phyloP scores from a whole-genome alignment of 2,329 filamentous ascomycete genomes.

The Xylaria hypoxylon region DNA sequence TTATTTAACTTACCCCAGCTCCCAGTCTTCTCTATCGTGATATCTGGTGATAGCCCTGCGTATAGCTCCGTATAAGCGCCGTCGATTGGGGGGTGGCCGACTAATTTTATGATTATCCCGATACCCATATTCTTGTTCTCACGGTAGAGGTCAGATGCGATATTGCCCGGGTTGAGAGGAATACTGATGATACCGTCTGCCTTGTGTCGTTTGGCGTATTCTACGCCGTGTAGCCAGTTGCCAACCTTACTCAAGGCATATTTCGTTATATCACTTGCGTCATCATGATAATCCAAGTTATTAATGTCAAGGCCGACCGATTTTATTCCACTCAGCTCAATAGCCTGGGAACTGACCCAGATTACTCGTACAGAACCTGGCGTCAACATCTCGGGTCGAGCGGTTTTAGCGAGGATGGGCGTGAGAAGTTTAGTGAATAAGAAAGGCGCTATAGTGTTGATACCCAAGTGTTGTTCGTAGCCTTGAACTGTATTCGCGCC shows the following conservation, averaged over 20 bases:
- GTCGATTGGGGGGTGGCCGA: slow-evolving; percentile 38
- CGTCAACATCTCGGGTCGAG: slow-evolving; percentile 3
- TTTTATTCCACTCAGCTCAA: slow-evolving; percentile 22
- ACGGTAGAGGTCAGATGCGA: slow-evolving; percentile 46
- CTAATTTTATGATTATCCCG: slow-evolving; percentile 13
- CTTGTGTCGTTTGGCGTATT: slow-evolving; percentile 43
- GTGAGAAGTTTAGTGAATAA: slow-evolving; percentile 44
- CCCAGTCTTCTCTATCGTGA: slow-evolving; percentile 50
- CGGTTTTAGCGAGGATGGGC: slow-evolving; percentile 38
- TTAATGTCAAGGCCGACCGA: slow-evolving; percentile 1
- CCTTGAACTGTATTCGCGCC: slow-evolving; percentile 48
- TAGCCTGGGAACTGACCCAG: slow-evolving; percentile 42
- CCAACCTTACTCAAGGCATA: slow-evolving; percentile 43
- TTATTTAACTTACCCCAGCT: slow-evolving; percentile 43
- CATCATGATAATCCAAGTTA: slow-evolving; percentile 36
- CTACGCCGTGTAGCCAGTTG: slow-evolving; percentile 43
- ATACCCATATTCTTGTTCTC: slow-evolving; percentile 22
- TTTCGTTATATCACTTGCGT: neutral
- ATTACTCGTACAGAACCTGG: slow-evolving; percentile 42
- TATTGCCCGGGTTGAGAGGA: slow-evolving; percentile 47
- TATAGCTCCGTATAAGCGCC: slow-evolving; percentile 58
- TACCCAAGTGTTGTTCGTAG: slow-evolving; percentile 44
- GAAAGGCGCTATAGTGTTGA: slow-evolving; percentile 43
- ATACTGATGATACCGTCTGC: slow-evolving; percentile 44
- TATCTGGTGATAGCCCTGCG: slow-evolving; percentile 54